phyloP scores from a whole-genome alignment of 345 rosid genomes.

The Citrus inodora region DNA sequence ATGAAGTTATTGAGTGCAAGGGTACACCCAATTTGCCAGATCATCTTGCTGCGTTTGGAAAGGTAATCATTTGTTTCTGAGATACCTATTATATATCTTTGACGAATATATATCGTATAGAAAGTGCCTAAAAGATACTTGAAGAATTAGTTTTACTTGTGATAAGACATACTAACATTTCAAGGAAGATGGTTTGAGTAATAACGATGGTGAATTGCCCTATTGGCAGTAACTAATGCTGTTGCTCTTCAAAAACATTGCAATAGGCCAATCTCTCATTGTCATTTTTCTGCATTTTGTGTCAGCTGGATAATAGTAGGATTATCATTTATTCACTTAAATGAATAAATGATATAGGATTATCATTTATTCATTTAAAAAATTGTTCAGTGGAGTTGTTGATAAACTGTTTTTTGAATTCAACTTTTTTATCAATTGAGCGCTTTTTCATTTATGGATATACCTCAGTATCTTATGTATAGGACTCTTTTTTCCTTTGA shows the following conservation, averaged over 20 bases:
- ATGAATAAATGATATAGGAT: no score
- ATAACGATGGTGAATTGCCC: not conserved
- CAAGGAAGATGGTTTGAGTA: not conserved
- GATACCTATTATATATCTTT: not conserved
- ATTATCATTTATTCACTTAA: not conserved
- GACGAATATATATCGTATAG: not conserved
- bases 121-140: not conserved
- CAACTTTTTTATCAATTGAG: not conserved
- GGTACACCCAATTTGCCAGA: constrained; percentile 19
- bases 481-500: no score
- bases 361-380: no score
- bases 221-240: not conserved
- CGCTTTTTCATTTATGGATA: not conserved
- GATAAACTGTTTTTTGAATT: not conserved
- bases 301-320: not conserved
- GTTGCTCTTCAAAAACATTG: not conserved
- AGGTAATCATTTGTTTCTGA: constrained; percentile 39
- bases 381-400: not conserved
- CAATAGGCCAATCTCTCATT: not conserved
- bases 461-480: not conserved
- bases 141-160: not conserved
- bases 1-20: constrained; percentile 24
- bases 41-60: constrained; percentile 33
- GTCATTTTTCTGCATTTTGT: not conserved
- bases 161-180: not conserved